These are phyloP conservation scores for Casuarina glauca DNA, from an alignment of 306 rosid genomes.

Conservation along the genomic window DNA sequence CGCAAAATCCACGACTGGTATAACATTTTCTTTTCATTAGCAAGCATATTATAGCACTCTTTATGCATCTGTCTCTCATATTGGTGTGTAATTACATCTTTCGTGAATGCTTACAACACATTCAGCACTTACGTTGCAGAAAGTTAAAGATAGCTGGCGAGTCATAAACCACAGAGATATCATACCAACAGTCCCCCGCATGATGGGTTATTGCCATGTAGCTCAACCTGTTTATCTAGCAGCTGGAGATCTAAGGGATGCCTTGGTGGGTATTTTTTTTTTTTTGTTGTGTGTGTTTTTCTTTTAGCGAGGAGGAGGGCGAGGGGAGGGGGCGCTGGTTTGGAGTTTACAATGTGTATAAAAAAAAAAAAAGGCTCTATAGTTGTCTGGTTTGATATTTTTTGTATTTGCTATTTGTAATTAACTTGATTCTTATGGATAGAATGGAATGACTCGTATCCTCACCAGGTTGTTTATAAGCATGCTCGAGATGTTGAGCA, in stretches of 20 bases:
- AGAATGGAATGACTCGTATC: neutral
- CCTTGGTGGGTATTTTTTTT: constrained; percentile 56
- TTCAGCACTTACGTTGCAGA: constrained; percentile 54
- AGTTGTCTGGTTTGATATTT: neutral
- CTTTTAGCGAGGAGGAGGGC: neutral
- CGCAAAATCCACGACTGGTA: no score
- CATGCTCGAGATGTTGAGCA: neutral
- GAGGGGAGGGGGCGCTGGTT: no score
- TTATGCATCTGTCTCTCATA: neutral
- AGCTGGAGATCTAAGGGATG: constrained; percentile 59
- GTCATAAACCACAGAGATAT: constrained; percentile 97
- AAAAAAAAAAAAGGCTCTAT: neutral
- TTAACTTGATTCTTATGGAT: constrained; percentile 2
- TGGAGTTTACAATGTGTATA: neutral
- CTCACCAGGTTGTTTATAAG: neutral
- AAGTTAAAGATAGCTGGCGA: constrained; percentile 96
- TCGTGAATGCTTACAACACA: constrained; percentile 25
- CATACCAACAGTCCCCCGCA: constrained; percentile 89
- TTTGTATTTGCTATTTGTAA: neutral
- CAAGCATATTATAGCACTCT: neutral
- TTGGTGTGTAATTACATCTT: neutral
- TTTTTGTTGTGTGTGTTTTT: neutral
- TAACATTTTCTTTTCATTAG: neutral
- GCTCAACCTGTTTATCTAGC: constrained; percentile 90
- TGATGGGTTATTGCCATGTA: constrained; percentile 99